phyloP scores from a whole-genome alignment of 2,329 filamentous ascomycete genomes.

The Alternaria brassicae region DNA sequence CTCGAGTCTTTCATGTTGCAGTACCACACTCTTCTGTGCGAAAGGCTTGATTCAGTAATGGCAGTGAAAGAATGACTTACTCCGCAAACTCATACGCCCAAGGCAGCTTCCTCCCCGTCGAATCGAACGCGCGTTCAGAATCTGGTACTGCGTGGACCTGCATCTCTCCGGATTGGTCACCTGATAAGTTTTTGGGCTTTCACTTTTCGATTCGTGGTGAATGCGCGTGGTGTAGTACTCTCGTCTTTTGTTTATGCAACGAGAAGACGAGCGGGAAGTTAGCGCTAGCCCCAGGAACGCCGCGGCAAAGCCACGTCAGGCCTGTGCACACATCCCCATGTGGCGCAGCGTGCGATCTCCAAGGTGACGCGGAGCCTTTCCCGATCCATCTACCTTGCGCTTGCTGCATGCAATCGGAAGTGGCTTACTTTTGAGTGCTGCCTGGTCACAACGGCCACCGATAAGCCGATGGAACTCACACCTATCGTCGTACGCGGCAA shows the following conservation, averaged over 20 bases:
- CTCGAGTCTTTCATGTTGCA: not conserved
- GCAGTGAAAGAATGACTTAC: constrained; percentile 51
- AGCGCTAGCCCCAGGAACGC: constrained; percentile 26
- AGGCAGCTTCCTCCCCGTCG: constrained; percentile 65
- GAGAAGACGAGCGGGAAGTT: constrained; percentile 23
- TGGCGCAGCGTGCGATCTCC: constrained; percentile 25
- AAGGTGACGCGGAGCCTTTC: constrained; percentile 21
- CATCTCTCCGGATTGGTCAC: constrained; percentile 54
- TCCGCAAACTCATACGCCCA: constrained; percentile 69
- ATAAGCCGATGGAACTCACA: constrained; percentile 42
- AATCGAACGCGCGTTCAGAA: constrained; percentile 66
- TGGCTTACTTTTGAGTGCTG: constrained; percentile 28
- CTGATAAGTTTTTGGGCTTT: not conserved
- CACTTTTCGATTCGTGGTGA: constrained; percentile 9
- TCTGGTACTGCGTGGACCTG: constrained; percentile 71
- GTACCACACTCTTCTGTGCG: not conserved
- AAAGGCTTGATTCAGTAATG: not conserved
- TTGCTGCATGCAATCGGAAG: constrained; percentile 15
- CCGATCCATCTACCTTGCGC: constrained; percentile 23
- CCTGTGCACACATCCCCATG: constrained; percentile 16
- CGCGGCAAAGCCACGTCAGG: constrained; percentile 39
- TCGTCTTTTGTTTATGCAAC: constrained; percentile 39
- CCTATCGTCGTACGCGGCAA: constrained; percentile 45
- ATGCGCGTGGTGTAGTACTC: constrained; percentile 5
- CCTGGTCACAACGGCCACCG: constrained; percentile 26